Evolutionary conservation across 768 basidiomycete species (phyloP), one percentile per base, ranked within the genome.

Genomic region (Pleurotus salmoneostramineus): DNA sequence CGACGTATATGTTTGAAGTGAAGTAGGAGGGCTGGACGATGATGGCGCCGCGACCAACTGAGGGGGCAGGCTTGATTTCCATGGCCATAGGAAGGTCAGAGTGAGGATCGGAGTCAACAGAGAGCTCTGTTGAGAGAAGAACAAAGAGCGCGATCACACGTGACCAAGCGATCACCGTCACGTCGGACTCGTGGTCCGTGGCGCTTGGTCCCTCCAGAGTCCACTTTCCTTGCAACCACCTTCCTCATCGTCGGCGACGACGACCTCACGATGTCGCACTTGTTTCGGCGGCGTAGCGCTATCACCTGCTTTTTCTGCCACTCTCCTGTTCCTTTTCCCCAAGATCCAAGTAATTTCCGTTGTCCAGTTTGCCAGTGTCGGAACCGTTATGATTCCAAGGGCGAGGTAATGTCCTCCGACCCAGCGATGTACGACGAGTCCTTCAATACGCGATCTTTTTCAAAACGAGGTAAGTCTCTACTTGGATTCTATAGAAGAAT

Each of bases 391-490:
- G 83, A 89, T 63, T 70, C 81, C 51, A 68, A 75, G 10, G 93
- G 93, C 37, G 83, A 93, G 62, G 92, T 95, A 61, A 64, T 88
- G 37, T 91, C 91, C 1, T 88, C 93, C 65, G 88, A 94, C 56
- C 90, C 93, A 14, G 91, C 93, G 1, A 94, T 94, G 91, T 85
- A 91, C 66, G 84, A 92, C 62, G 84, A 93, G 66, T 69, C 77
- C 1, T 63, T 95, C 61, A 96, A 94, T 66, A 67, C 74, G 2
- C 69, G 65, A 15, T 87, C 88, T 2, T 95, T 94, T 67, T 78
- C 85, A 0, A 85, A 79, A 67, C 80, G 91, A 68, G 90, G 91
- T 89, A 61, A 44, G 80, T 71, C 17, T 10, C 43, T 15, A 10
- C 47, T 7, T 11, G 12, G 8, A 7, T 5, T 40, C n/a, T 50